These are phyloP conservation scores for Achaetomium macrosporum DNA, from an alignment of 2,329 filamentous ascomycete species.

Conservation along the genomic window DNA sequence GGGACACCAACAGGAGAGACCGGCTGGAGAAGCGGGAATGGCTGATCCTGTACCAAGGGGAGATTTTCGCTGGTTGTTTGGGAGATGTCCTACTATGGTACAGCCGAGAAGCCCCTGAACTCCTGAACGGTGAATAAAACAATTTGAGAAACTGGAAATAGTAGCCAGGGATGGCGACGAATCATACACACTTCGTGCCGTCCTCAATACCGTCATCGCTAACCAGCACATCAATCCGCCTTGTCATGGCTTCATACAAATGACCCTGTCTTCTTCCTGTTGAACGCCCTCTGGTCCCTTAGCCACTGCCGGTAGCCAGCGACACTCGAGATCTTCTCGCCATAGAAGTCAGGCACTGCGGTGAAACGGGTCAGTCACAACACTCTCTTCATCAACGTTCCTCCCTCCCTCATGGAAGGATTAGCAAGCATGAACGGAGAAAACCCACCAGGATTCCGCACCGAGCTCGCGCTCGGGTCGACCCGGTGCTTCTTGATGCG, in stretches of 20 bases:
- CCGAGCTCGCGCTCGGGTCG: constrained; percentile 81
- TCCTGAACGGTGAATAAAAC: constrained; percentile 6
- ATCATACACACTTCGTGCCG: constrained; percentile 1
- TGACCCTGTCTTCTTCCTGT: constrained; percentile 69
- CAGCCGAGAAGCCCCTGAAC: constrained; percentile 17
- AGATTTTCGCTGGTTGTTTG: constrained; percentile 16
- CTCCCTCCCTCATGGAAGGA: not conserved
- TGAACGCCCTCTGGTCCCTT: constrained; percentile 95
- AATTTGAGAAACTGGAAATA: not conserved
- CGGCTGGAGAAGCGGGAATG: not conserved
- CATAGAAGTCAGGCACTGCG: constrained; percentile 88
- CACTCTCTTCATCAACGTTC: not conserved
- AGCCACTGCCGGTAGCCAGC: constrained; percentile 89
- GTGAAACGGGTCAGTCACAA: constrained; percentile 1
- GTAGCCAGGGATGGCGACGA: not conserved
- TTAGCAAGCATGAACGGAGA: not conserved
- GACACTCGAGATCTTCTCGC: constrained; percentile 95
- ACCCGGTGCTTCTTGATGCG: constrained; percentile 89
- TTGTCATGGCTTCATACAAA: constrained; percentile 43
- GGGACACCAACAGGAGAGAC: not conserved
- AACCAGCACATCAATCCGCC: constrained; percentile 5
- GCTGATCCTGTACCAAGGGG: constrained; percentile 8
- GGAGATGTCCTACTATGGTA: constrained; percentile 19
- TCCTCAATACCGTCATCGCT: not conserved
- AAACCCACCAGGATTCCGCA: constrained; percentile 68